Evolutionary conservation across 2,329 filamentous ascomycete species (phyloP), one percentile per base, ranked within the genome.

Genomic region (Paraphoma sp.): DNA sequence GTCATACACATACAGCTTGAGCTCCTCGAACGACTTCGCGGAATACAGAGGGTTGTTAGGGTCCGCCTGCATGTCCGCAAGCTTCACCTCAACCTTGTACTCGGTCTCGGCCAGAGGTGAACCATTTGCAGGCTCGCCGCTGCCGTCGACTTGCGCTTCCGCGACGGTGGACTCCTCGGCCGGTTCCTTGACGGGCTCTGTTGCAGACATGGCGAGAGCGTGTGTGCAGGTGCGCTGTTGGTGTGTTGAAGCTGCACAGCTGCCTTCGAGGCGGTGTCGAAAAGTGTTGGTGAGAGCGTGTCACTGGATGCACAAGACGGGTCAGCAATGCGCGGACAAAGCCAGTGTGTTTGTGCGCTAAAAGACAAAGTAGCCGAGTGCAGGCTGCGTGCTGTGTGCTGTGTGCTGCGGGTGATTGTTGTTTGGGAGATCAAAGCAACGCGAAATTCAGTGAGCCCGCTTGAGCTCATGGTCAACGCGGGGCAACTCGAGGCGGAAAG

Each of bases 41-140:
- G 94, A 97, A 76, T 88, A 95, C 23, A 98, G 86, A 10, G 94
- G 94, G 72, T 93, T 94, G 70, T 92, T 89, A 10, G 90, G 87
- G 72, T 97, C 92, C 30, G 87, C 86, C 78, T 97, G 93, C 51
- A 97, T 84, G 72, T 97, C 93, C 69, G 89, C 93, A 56, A 98
- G 86, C 78, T 94, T 95, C 68, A 99, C 92, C 72, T 97, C 90
- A 64, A 99, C 94, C 65, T 95, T 90, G 78, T 90, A 96, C 56
- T 90, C 88, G 4, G 88, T 87, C 76, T 97, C 91, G 18, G 86
- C 79, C 10, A 88, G 80, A 30, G 70, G 73, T 47, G 76, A 78
- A 56, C 74, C 73, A 57, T 78, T 73, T 48, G 70, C 73, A 41
- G 69, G 72, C n/a, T 70, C 68, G 11, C 75, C 75, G 12, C 79